Evolutionary conservation across 345 rosid genomes (phyloP).

Genomic region (Luvunga scandens): DNA sequence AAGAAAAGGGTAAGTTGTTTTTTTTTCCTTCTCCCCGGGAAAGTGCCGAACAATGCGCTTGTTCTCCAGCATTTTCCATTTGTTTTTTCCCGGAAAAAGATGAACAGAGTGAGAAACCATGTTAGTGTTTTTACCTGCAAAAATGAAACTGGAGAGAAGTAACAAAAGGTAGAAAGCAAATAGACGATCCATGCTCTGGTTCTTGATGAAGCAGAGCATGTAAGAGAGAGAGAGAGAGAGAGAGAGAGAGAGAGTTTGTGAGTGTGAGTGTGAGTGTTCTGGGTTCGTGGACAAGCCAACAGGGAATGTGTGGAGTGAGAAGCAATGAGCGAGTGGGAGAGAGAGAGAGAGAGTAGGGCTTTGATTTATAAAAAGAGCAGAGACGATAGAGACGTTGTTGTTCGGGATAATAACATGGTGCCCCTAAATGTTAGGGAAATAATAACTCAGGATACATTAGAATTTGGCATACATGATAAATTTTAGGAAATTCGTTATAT

Average conservation of each 20-base stretch:
- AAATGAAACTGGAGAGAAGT: constrained; percentile 13
- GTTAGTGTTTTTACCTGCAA: constrained; percentile 26
- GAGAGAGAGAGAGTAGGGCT: not conserved
- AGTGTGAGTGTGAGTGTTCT: not conserved
- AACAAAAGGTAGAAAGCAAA: not conserved
- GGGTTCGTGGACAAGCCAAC: not conserved
- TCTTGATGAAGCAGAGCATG: not conserved
- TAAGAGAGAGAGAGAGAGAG: not conserved
- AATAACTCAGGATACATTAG: not conserved
- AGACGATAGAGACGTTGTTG: not conserved
- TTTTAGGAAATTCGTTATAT: not conserved
- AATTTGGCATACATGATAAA: not conserved
- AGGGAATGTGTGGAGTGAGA: not conserved
- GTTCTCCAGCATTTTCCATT: not conserved
- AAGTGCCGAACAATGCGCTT: not conserved
- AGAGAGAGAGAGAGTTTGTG: too few relatives aligned
- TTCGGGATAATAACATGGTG: not conserved
- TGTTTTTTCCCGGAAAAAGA: not conserved
- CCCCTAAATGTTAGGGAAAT: not conserved
- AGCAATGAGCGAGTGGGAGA: not conserved
- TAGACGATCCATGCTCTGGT: constrained; percentile 27
- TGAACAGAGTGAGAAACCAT: not conserved
- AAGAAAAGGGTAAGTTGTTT: not conserved
- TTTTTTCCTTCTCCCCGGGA: not conserved
- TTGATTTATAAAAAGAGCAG: not conserved